These are phyloP conservation scores for Irpex sp. DNA, from an alignment of 1,284 basidiomycete species.

Conservation along the genomic window DNA sequence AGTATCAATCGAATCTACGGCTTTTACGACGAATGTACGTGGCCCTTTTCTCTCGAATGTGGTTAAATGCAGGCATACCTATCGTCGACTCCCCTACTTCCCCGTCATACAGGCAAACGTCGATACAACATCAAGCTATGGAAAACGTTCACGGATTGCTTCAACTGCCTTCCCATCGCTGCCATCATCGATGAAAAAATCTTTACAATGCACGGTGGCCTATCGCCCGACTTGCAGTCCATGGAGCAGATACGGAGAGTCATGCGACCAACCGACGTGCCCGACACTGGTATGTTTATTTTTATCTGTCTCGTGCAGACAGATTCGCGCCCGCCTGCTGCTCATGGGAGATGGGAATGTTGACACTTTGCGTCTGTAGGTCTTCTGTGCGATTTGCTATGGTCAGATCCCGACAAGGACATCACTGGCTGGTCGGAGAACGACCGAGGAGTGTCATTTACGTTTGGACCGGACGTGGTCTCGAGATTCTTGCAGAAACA, in stretches of 20 bases:
- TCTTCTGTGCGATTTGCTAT: conserved; percentile 93
- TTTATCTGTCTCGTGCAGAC: conserved; percentile 12
- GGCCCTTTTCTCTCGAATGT: conserved; percentile 11
- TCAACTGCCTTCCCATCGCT: conserved; percentile 94
- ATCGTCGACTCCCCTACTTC: neutral
- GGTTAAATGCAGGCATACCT: neutral
- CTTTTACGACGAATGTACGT: conserved; percentile 94
- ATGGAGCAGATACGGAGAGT: conserved; percentile 99
- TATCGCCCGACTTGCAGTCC: conserved; percentile 96
- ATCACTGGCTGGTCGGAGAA: conserved; percentile 99
- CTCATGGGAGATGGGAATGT: neutral
- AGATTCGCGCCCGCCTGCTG: conserved; percentile 2
- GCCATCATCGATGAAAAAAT: conserved; percentile 98
- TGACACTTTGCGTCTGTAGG: conserved; percentile 39
- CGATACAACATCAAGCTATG: conserved; percentile 97
- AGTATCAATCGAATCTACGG: conserved; percentile 96
- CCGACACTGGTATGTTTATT: conserved; percentile 81
- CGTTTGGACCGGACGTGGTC: conserved; percentile 98
- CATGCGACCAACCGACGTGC: conserved; percentile 98
- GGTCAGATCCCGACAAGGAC: conserved; percentile 99
- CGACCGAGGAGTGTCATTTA: conserved; percentile 96
- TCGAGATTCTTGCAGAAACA: conserved; percentile 98
- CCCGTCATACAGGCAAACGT: conserved; percentile 73
- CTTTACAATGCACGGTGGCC: conserved; percentile 91
- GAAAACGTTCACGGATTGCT: conserved; percentile 98